A percentile compares a stretch with the other conserved stretches of the same genome.
phyloP scores from a whole-genome alignment of 2,329 filamentous ascomycete genomes.

The Cladosporium sp. region DNA sequence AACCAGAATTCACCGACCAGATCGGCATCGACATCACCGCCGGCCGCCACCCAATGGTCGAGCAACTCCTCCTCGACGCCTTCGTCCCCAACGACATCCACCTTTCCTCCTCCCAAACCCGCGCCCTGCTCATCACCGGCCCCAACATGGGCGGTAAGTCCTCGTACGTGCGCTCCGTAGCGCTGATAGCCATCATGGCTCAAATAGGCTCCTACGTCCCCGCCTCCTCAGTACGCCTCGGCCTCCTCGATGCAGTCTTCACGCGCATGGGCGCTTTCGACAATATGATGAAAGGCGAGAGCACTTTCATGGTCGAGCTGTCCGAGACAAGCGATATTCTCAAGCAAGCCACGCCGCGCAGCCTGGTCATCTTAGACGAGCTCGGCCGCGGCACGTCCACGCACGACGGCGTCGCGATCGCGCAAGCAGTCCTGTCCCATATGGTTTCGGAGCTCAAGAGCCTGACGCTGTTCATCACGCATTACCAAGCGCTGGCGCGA shows the following conservation, averaged over 20 bases:
- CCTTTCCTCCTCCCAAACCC: slow-evolving; percentile 63
- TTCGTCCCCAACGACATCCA: slow-evolving; percentile 90
- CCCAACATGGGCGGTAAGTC: slow-evolving; percentile 99
- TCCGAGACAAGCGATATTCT: slow-evolving; percentile 90
- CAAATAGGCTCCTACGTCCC: slow-evolving; percentile 95
- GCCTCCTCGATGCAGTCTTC: slow-evolving; percentile 86
- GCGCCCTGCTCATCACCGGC: slow-evolving; percentile 86
- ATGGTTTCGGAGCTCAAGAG: slow-evolving; percentile 73
- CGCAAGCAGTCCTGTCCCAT: slow-evolving; percentile 84
- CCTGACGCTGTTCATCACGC: slow-evolving; percentile 92
- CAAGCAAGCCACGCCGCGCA: slow-evolving; percentile 80
- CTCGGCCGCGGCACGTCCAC: slow-evolving; percentile 90
- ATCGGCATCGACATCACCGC: slow-evolving; percentile 69
- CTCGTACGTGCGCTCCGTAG: slow-evolving; percentile 91
- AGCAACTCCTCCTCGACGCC: slow-evolving; percentile 77
- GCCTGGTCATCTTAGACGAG: slow-evolving; percentile 90
- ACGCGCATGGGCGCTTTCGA: slow-evolving; percentile 96
- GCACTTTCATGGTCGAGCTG: slow-evolving; percentile 97
- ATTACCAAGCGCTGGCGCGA: slow-evolving; percentile 85
- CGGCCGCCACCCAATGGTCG: slow-evolving; percentile 93
- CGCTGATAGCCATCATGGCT: slow-evolving; percentile 88
- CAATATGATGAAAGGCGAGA: slow-evolving; percentile 92
- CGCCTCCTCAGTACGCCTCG: slow-evolving; percentile 70
- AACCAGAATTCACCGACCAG: slow-evolving; percentile 67
- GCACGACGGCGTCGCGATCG: slow-evolving; percentile 94